Conservation (phyloP, 495 filamentous ascomycete genomes). For the Aspergillus bertholletiae region DNA sequence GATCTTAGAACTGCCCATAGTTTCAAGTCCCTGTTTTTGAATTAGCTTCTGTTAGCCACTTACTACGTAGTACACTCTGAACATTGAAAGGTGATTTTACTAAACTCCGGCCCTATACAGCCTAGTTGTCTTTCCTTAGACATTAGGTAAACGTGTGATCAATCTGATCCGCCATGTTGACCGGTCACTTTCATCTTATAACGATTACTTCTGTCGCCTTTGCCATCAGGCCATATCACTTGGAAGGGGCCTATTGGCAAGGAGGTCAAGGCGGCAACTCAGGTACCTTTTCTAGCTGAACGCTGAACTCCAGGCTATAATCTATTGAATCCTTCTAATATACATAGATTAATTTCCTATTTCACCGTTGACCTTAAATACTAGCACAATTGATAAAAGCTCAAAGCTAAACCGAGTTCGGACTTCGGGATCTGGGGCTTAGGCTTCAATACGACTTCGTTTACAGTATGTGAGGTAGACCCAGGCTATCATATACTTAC, state of each 20-base stretch:
- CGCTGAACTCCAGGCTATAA: not conserved
- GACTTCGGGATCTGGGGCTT: not conserved
- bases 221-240: not conserved
- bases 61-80: too few species aligned
- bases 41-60: not conserved
- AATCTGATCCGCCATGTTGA: slow-evolving; percentile 2
- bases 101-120: not conserved
- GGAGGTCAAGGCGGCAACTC: not conserved
- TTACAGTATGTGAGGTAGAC: not conserved
- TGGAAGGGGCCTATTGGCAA: not conserved
- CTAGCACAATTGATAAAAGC: not conserved
- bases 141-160: not conserved
- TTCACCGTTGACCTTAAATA: not conserved
- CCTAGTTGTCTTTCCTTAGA: not conserved
- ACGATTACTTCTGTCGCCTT: not conserved
- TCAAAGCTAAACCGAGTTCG: not conserved
- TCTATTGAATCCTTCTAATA: not conserved
- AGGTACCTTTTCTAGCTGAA: not conserved
- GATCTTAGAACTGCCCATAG: not conserved
- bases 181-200: not conserved
- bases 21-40: not conserved
- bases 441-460: not conserved
- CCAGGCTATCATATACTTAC: not conserved
- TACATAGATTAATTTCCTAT: not conserved
- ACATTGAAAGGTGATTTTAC: too few species aligned